Evolutionary conservation across 805 yeast species (phyloP).

Genomic region (Suhomyces sp.): DNA sequence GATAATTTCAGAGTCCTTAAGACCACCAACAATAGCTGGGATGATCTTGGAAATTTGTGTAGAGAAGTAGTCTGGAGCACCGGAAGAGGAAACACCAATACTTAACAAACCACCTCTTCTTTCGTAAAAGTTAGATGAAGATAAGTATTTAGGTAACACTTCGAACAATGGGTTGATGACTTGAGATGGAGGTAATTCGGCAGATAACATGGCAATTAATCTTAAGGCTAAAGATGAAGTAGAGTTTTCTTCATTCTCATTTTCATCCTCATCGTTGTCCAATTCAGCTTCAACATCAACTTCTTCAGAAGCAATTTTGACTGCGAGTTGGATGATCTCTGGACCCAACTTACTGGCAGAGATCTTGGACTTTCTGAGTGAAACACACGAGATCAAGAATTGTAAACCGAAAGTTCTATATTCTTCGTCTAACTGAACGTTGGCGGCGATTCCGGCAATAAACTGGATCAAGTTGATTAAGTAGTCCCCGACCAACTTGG

Average conservation of each 20-base stretch:
- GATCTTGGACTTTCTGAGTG: conserved; percentile 79
- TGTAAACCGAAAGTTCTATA: conserved; percentile 79
- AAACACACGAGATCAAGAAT: conserved; percentile 74
- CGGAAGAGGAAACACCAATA: conserved; percentile 79
- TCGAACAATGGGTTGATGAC: conserved; percentile 79
- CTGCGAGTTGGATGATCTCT: conserved; percentile 67
- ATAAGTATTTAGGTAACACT: conserved; percentile 53
- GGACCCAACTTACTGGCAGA: conserved; percentile 82
- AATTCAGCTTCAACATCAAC: conserved; percentile 74
- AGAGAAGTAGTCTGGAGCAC: conserved; percentile 91
- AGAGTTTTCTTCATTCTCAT: conserved; percentile 87
- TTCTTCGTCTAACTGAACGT: conserved; percentile 71
- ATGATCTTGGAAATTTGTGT: conserved; percentile 72
- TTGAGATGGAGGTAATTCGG: conserved; percentile 89
- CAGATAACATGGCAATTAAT: conserved; percentile 72
- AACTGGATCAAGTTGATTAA: conserved; percentile 67
- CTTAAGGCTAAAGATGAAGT: conserved; percentile 79
- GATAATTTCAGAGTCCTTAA: conserved; percentile 68
- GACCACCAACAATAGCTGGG: conserved; percentile 70
- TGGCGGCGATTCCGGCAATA: conserved; percentile 72
- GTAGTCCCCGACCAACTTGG: conserved; percentile 74
- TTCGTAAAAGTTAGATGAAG: conserved; percentile 64
- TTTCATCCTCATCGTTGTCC: conserved; percentile 81
- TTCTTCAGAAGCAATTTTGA: conserved; percentile 75
- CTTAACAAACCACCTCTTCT: conserved; percentile 86